Percentiles rank a stretch among this genome's conserved stretches.
Conservation (phyloP, 331 rosid species). For the Malus hybrid region DNA sequence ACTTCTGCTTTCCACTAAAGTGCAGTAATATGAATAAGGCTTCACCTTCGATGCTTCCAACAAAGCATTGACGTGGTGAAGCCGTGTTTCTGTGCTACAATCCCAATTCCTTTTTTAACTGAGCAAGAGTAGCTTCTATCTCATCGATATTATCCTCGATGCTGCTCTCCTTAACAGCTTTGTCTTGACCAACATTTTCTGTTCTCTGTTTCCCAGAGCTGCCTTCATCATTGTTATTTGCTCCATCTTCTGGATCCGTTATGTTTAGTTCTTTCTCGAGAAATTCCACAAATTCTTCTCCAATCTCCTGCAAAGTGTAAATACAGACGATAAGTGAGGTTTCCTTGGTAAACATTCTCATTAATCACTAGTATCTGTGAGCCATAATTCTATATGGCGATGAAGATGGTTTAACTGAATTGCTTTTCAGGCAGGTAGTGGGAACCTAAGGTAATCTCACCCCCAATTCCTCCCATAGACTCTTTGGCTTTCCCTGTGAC, state of each 20-base stretch:
- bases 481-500: conserved; percentile 85
- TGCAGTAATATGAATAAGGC: not conserved
- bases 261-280: conserved; percentile 93
- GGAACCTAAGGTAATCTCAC: conserved; percentile 26
- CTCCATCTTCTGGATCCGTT: conserved; percentile 35
- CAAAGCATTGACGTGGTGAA: not conserved
- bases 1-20: not conserved
- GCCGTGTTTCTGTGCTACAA: conserved; percentile 32
- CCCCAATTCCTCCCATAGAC: conserved; percentile 97
- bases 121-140: conserved; percentile 87
- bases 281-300: conserved; percentile 95
- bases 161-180: conserved; percentile 40
- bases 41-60: not conserved
- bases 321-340: conserved; percentile 8
- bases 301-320: conserved; percentile 67
- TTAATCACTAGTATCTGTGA: not conserved
- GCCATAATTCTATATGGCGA: not conserved
- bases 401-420: not conserved
- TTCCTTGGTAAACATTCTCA: not conserved
- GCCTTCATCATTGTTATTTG: conserved; percentile 19
- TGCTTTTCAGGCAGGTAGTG: not conserved
- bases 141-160: conserved; percentile 76
- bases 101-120: conserved; percentile 85
- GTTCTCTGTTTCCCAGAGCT: conserved; percentile 29
- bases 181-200: conserved; percentile 17